Evolutionary conservation across 2,329 filamentous ascomycete species (phyloP).

Genomic region (Xylariaceae sp.): DNA sequence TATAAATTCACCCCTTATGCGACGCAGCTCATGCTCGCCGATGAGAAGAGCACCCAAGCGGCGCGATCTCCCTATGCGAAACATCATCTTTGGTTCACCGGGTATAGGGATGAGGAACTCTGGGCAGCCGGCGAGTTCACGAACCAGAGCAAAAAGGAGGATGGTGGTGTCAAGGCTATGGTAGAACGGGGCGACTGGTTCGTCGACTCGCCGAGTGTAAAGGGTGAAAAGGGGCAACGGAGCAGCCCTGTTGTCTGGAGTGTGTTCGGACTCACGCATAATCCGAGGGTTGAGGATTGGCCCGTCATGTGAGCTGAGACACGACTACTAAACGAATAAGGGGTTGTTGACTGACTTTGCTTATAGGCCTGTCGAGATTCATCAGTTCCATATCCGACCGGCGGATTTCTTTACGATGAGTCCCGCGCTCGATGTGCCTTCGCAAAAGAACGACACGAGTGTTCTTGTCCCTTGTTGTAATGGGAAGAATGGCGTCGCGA

Average conservation of each 20-base stretch:
- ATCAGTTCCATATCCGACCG: slow-evolving; percentile 42
- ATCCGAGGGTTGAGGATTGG: slow-evolving; percentile 46
- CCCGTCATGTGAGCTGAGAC: slow-evolving; percentile 42
- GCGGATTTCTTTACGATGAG: slow-evolving; percentile 45
- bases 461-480: slow-evolving; percentile 36
- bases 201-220: slow-evolving; percentile 25
- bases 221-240: slow-evolving; percentile 34
- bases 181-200: slow-evolving; percentile 44
- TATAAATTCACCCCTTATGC: slow-evolving; percentile 45
- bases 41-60: slow-evolving; percentile 39
- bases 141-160: slow-evolving; percentile 42
- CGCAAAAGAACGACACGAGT: slow-evolving; percentile 36
- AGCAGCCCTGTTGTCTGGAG: slow-evolving; percentile 50
- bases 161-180: slow-evolving; percentile 44
- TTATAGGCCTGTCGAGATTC: slow-evolving; percentile 44
- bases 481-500: slow-evolving; percentile 2
- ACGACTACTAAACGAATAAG: too few species aligned
- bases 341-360: background rate
- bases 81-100: slow-evolving; percentile 47
- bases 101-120: slow-evolving; percentile 44
- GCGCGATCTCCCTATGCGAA: slow-evolving; percentile 42
- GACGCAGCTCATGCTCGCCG: slow-evolving; percentile 44
- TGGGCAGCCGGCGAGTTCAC: slow-evolving; percentile 49
- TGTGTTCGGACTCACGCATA: slow-evolving; percentile 46
- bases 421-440: slow-evolving; percentile 43